A percentile compares a stretch with the other conserved stretches of the same genome.
phyloP scores from a whole-genome alignment of 2,329 filamentous ascomycete species.

The Sphaerulina vaccinii region DNA sequence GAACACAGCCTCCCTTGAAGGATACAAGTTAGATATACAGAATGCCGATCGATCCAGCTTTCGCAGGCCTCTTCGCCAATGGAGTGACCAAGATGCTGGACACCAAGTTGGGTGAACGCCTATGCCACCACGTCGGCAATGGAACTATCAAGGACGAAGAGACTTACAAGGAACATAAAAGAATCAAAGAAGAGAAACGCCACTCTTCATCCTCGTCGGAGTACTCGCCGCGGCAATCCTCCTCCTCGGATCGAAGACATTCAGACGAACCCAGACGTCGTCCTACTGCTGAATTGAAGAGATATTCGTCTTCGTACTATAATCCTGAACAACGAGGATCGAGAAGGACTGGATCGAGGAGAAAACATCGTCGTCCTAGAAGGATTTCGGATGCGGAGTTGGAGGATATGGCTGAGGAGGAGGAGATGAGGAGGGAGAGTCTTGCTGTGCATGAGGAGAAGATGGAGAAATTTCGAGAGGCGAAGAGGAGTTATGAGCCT shows the following conservation, averaged over 20 bases:
- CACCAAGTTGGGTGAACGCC: constrained; percentile 1
- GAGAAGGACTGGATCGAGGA: constrained; percentile 3
- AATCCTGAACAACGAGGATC: constrained; percentile 10
- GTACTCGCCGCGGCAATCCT: background rate
- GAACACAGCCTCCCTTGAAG: background rate
- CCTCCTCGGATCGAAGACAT: background rate
- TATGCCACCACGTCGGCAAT: constrained; percentile 10
- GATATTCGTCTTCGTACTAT: constrained; percentile 9
- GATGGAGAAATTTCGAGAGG: constrained; percentile 3
- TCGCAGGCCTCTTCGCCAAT: constrained; percentile 5
- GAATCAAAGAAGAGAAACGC: background rate
- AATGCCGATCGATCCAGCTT: constrained; percentile 8
- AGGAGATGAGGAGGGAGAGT: background rate
- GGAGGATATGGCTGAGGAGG: constrained; percentile 4
- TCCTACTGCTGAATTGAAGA: background rate
- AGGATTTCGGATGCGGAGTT: constrained; percentile 8
- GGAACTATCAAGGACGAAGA: constrained; percentile 9
- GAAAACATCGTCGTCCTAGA: constrained; percentile 5
- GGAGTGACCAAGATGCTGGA: constrained; percentile 5
- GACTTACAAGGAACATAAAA: constrained; percentile 3
- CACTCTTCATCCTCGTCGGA: constrained; percentile 4
- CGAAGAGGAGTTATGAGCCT: constrained; percentile 6
- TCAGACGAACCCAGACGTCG: constrained; percentile 1
- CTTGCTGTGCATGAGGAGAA: constrained; percentile 2
- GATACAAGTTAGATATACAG: background rate